A percentile compares a stretch with the other conserved stretches of the same genome.
phyloP scores from a whole-genome alignment of 257 asterid species.

The Coffea canephora region DNA sequence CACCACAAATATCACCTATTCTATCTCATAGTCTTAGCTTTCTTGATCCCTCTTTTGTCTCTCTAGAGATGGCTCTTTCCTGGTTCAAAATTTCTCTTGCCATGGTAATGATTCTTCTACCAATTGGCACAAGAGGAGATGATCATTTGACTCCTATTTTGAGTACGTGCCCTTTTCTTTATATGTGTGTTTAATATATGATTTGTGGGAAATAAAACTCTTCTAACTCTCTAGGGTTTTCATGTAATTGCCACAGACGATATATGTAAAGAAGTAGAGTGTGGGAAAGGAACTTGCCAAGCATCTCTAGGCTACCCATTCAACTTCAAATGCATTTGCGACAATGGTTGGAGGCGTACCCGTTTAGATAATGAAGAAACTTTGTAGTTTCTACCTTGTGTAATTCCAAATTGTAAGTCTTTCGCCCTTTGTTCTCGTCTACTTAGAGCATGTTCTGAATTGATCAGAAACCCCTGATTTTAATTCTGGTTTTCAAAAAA shows the following conservation, averaged over 20 bases:
- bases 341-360: constrained; percentile 68
- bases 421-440: too few species aligned
- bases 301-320: constrained; percentile 40
- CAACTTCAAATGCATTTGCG: constrained; percentile 58
- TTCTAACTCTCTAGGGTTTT: neutral
- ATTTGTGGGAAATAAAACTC: neutral
- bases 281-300: constrained; percentile 74
- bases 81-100: constrained; percentile 19
- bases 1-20: neutral
- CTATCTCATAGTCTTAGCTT: neutral
- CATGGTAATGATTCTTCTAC: constrained; percentile 27
- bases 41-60: neutral
- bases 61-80: constrained; percentile 27
- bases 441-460: too few species aligned
- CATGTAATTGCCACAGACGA: constrained; percentile 28
- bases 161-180: constrained; percentile 13
- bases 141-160: constrained; percentile 25
- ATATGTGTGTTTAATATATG: neutral
- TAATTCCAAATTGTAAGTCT: constrained; percentile 57
- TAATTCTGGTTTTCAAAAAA: too few species aligned
- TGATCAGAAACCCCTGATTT: too few species aligned
- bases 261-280: constrained; percentile 61
- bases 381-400: constrained; percentile 62
- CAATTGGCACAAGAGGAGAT: constrained; percentile 32
- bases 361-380: constrained; percentile 32